Evolutionary conservation across 441 rosid species (phyloP), one percentile per base, ranked within the genome.

Genomic region (Corymbia calophylla): DNA sequence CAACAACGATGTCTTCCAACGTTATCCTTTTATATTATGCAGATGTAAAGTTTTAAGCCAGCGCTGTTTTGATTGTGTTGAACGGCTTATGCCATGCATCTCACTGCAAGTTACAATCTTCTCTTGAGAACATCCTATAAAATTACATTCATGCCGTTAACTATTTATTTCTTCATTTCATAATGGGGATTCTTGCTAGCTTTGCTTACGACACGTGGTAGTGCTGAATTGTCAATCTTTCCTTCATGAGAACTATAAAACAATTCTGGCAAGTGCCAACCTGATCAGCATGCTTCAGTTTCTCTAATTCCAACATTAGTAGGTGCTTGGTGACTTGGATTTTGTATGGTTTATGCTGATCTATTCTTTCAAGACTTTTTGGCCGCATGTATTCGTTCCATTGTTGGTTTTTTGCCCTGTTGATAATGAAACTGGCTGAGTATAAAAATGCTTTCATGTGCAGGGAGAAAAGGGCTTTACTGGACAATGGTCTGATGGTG

Each of bases 401-500:
- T 39, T 47, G 13, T 73, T 73, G 29, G 25, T 73, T 39, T 39
- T 73, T 39, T 11, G 48, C 49, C 82, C 29, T 73, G 82, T 73
- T 39, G 9, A 21, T 73, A 13, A 73, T 39, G 82, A 44, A 58
- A 6, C 60, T 54, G 32, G 80, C 80, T 88, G 87, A 81, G 39
- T 18, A 49, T 25, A 25, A 25, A 56, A 39, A 51, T 39, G 12
- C 19, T 55, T 86, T 82, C n/a, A 39, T 60, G 81, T 93, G 95
- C 95, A 98, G 99, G 95, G 96, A 96, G 91, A 95, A 95, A 93
- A 96, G 89, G 92, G 99, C 98, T 91, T 88, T 96, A 87, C 93
- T 98, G 90, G 99, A 97, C 90, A 98, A 96, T 91, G 97, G 96
- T 91, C 92, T 95, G 92, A 96, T 93, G 48, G 91, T 97, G 91